These are phyloP conservation scores for Ulmus americana DNA, from an alignment of 331 rosid species.

Conservation along the genomic window DNA sequence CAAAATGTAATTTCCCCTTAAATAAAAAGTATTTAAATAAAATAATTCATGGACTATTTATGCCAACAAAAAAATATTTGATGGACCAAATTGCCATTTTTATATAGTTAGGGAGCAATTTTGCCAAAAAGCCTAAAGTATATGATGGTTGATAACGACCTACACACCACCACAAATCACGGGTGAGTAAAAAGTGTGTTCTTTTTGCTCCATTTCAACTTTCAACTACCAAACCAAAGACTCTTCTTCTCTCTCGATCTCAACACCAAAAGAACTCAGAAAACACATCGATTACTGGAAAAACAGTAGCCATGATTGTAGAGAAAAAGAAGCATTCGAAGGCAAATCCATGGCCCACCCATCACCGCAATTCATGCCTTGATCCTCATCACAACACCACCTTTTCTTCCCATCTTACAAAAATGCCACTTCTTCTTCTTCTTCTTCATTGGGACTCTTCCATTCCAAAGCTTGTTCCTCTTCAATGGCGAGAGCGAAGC, in stretches of 20 bases:
- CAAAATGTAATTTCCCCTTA: too few species aligned
- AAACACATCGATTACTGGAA: slow-evolving; percentile 4
- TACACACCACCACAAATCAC: slow-evolving; percentile 24
- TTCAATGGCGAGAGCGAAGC: slow-evolving; percentile 31
- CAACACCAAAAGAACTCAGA: not conserved
- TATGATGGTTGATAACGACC: not conserved
- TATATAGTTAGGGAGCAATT: too few species aligned
- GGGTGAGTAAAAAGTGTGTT: slow-evolving; percentile 7
- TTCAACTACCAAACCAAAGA: slow-evolving; percentile 11
- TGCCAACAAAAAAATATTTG: too few species aligned
- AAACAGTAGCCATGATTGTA: slow-evolving; percentile 17
- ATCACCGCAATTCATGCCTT: slow-evolving; percentile 40
- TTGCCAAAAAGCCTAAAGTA: too few species aligned
- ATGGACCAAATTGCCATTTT: too few species aligned
- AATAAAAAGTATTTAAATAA: too few species aligned
- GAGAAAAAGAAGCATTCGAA: slow-evolving; percentile 2
- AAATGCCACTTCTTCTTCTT: slow-evolving; percentile 17
- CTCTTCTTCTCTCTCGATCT: not conserved
- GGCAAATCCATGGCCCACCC: slow-evolving; percentile 13
- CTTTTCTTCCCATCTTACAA: slow-evolving; percentile 10
- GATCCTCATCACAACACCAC: slow-evolving; percentile 3
- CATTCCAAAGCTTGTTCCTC: not conserved
- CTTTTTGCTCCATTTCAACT: slow-evolving; percentile 5
- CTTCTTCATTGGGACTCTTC: not conserved
- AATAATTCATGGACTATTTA: too few species aligned